These are phyloP conservation scores for Firmiana major DNA, from an alignment of 345 rosid genomes.

Conservation along the genomic window DNA sequence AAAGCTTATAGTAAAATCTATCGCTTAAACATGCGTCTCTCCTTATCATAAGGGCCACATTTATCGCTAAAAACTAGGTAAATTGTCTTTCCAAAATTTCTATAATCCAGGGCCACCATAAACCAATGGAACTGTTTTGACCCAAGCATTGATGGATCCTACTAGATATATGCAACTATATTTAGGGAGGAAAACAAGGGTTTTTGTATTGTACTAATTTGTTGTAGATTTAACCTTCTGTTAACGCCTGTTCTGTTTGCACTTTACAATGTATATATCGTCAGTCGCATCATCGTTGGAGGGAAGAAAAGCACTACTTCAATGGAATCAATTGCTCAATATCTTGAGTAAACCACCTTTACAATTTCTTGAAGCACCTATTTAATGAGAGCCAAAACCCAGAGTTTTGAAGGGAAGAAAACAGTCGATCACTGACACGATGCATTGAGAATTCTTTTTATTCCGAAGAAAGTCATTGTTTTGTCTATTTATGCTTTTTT, in stretches of 20 bases:
- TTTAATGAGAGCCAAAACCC: not conserved
- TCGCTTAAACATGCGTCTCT: not conserved
- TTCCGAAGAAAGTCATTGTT: not conserved
- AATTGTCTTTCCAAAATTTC: not conserved
- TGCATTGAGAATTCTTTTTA: not conserved
- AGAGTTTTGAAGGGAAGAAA: not conserved
- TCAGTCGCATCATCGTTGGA: not conserved
- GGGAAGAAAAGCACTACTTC: not conserved
- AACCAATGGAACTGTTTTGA: not conserved
- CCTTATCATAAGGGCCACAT: not conserved
- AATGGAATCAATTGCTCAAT: not conserved
- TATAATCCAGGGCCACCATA: not conserved
- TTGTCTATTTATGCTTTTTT: not conserved
- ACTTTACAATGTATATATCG: not conserved
- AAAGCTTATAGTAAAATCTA: not conserved
- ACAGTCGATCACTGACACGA: not conserved
- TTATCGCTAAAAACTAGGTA: not conserved
- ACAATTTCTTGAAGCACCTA: not conserved
- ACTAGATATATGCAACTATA: not conserved
- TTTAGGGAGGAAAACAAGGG: not conserved
- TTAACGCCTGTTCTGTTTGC: not conserved
- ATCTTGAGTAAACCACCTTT: not conserved
- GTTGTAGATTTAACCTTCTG: not conserved
- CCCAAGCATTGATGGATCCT: not conserved
- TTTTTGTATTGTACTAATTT: not conserved